Evolutionary conservation across 1,284 basidiomycete species (phyloP).

Genomic region (Apiotrichum sp.): DNA sequence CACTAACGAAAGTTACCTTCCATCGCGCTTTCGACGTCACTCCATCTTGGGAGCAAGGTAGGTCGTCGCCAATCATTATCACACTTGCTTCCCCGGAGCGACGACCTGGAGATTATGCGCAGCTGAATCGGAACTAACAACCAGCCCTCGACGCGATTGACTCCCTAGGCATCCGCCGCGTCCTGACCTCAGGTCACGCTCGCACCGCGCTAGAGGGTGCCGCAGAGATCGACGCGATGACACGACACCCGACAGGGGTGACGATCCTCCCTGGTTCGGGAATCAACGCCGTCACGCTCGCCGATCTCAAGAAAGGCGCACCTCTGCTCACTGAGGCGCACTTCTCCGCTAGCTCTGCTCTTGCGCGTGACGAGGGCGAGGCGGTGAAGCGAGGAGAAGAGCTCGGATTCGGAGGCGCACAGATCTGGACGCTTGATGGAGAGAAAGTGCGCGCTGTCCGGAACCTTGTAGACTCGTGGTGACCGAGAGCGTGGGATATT

Average conservation of each 20-base stretch:
- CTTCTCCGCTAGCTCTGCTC: constrained; percentile 16
- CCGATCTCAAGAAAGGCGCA: constrained; percentile 51
- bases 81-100: too few species aligned
- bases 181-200: constrained; percentile 60
- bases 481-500: too few species aligned
- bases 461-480: constrained; percentile 1
- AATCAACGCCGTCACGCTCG: constrained; percentile 15
- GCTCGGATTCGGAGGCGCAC: constrained; percentile 13
- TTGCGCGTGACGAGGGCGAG: not conserved
- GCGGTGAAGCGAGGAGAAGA: constrained; percentile 6
- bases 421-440: constrained; percentile 11
- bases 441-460: constrained; percentile 7
- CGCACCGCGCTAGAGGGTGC: constrained; percentile 15
- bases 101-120: not conserved
- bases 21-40: constrained; percentile 77
- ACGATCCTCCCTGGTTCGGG: constrained; percentile 47
- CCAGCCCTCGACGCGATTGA: constrained; percentile 56
- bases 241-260: constrained; percentile 17
- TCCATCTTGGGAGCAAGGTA: constrained; percentile 45
- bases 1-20: constrained; percentile 59
- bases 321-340: constrained; percentile 46
- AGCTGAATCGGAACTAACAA: not conserved
- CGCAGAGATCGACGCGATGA: constrained; percentile 5
- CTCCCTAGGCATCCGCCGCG: constrained; percentile 61
- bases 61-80: too few species aligned